Evolutionary conservation across 768 basidiomycete genomes (phyloP).

Genomic region (Calocybe gangraenosa): DNA sequence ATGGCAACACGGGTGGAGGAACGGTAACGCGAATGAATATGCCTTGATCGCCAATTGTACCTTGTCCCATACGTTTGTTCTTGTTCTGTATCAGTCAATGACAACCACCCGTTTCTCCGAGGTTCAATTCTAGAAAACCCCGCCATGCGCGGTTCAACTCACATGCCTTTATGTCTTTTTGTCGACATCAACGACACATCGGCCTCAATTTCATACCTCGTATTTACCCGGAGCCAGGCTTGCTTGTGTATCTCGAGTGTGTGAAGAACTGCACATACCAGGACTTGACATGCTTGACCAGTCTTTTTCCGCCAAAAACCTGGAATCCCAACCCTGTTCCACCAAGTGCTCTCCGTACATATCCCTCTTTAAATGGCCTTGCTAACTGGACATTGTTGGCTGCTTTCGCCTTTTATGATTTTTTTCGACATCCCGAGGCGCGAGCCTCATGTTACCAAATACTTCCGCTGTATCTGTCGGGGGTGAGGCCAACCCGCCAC

Average conservation of each 20-base stretch:
- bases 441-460: too few species aligned
- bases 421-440: too few species aligned
- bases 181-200: background rate
- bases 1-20: conserved; percentile 75
- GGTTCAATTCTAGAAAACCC: conserved; percentile 16
- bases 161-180: background rate
- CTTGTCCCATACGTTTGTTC: conserved; percentile 5
- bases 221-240: background rate
- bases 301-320: background rate
- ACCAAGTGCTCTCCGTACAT: too few species aligned
- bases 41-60: conserved; percentile 26
- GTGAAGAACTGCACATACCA: conserved; percentile 10
- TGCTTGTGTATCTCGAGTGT: conserved; percentile 8
- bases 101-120: conserved; percentile 14
- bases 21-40: conserved; percentile 59
- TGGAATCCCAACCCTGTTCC: too few species aligned
- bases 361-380: too few species aligned
- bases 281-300: background rate
- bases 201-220: background rate
- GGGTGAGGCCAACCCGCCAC: too few species aligned
- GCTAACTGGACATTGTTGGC: too few species aligned
- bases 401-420: too few species aligned
- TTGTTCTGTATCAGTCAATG: background rate
- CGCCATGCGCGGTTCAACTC: conserved; percentile 5
- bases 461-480: too few species aligned